Evolutionary conservation across 2,329 filamentous ascomycete species (phyloP), one percentile per base, ranked within the genome.

Genomic region (Ascochyta viciae-villosae): DNA sequence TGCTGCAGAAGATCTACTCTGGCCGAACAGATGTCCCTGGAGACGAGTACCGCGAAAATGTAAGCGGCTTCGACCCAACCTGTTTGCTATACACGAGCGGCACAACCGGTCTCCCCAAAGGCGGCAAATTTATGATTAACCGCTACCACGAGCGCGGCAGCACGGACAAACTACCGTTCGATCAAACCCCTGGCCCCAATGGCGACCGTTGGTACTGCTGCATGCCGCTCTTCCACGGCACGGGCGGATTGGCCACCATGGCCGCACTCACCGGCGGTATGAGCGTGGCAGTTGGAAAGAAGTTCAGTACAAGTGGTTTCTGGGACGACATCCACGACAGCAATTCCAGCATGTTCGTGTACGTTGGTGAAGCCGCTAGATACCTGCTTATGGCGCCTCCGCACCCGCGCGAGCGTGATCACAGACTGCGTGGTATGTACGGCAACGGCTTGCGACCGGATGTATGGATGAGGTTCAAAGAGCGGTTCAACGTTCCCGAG

Each of bases 181-280:
- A 67, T 19, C 72, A 79, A 31, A 69, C 63, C 8, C 62, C 70
- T 54, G 79, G 76, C 27, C 72, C 68, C 23, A 61, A 60, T 29
- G 77, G 57, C 27, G 86, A 90, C 69, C 78, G 87, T 8, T 91
- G 87, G 83, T 92, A 91, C 69, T 85, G 86, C 68, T 89, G 87
- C 73, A 92, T 92, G 89, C 89, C 85, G 0, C 76, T 90, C 13
- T 92, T 91, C 68, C 89, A 92, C 69, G 89, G 88, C 19, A 92
- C 89, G 0, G 89, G 89, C 2, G 84, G 85, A 1, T 82, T 89
- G 35, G 78, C 78, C 6, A 77, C 81, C 26, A 73, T 90, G 53
- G 67, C 83, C 4, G 82, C 84, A 0, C 56, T 82, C 6, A 71
- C 66, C 1, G 38, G 54, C 19, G 71, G 71, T 0, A 54, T 71